Conservation (phyloP, 306 rosid species). For the barrel medic (Medicago truncatula) region DNA sequence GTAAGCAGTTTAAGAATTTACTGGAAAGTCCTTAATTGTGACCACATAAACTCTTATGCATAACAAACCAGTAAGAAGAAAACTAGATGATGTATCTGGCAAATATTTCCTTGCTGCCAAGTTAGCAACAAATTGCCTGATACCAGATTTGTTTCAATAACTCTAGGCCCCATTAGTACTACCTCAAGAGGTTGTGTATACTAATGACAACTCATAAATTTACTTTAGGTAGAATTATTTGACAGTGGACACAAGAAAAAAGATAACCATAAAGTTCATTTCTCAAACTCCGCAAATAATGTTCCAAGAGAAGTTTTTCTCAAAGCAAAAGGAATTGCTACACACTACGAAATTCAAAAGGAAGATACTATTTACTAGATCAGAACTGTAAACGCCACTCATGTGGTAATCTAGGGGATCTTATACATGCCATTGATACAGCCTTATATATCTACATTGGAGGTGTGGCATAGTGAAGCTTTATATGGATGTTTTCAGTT, state of each 20-base stretch:
- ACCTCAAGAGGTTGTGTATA: not conserved
- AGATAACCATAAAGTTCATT: not conserved
- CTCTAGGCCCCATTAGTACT: not conserved
- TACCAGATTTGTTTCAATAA: not conserved
- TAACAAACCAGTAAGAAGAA: not conserved
- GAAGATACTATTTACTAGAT: not conserved
- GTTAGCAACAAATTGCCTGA: not conserved
- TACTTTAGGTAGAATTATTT: not conserved
- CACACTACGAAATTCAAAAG: not conserved
- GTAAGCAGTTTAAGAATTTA: too few species aligned
- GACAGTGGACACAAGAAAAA: not conserved
- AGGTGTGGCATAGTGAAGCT: not conserved
- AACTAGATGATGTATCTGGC: not conserved
- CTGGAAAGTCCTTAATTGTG: too few species aligned
- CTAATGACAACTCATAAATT: not conserved
- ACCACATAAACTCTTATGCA: not conserved
- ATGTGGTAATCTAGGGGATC: not conserved
- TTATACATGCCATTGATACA: not conserved
- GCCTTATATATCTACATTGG: not conserved
- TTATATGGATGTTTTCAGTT: too few species aligned
- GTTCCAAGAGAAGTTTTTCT: not conserved
- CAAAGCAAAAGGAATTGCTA: not conserved
- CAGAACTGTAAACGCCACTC: not conserved
- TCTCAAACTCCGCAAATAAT: not conserved
- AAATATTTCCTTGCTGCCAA: not conserved